Evolutionary conservation across 2,329 filamentous ascomycete species (phyloP), one percentile per base, ranked within the genome.

Genomic region (Xylaria sp.): DNA sequence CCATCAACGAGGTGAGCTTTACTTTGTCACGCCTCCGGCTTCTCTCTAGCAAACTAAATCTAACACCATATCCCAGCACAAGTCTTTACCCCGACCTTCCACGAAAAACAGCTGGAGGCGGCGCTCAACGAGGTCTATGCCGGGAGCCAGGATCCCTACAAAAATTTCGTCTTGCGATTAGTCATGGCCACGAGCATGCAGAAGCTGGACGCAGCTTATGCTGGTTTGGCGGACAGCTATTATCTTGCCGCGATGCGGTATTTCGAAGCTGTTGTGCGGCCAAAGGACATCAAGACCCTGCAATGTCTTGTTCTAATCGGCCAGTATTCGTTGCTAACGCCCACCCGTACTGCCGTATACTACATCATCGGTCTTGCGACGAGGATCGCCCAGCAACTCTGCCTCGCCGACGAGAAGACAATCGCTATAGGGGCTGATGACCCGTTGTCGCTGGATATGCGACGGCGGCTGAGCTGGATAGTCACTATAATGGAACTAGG

Each of bases 101-200:
- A 97, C 69, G 92, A 97, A 69, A 87, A 86, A 19, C 84, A 85
- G 9, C 90, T 97, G 58, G 81, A 83, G 21, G 78, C 82, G 57
- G 90, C 96, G 57, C 77, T 97, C 29, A 84, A 95, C 51, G 87
- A 88, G 24, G 91, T 96, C 3, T 95, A 93, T 68, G 79, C 83
- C 57, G 89, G 89, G 45, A 88, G 86, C 50, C 80, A 76, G 4
- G 90, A 96, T 63, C 81, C 91, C 0, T 93, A 92, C 70, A 87
- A 92, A 68, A 92, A 94, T 65, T 97, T 97, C 66, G 84, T 93
- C 41, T 77, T 95, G 46, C 87, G 91, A 53, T 92, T 97, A 85
- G 91, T 97, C 48, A 86, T 97, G 67, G 93, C 94, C 24, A 96
- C 97, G 66, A 93, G 91, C 70, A 83, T 97, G 72, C 93, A 97